Evolutionary conservation across 148 eudicot species (phyloP), one percentile per base, ranked within the genome.

Genomic region (Rhododendron kiyosumense): DNA sequence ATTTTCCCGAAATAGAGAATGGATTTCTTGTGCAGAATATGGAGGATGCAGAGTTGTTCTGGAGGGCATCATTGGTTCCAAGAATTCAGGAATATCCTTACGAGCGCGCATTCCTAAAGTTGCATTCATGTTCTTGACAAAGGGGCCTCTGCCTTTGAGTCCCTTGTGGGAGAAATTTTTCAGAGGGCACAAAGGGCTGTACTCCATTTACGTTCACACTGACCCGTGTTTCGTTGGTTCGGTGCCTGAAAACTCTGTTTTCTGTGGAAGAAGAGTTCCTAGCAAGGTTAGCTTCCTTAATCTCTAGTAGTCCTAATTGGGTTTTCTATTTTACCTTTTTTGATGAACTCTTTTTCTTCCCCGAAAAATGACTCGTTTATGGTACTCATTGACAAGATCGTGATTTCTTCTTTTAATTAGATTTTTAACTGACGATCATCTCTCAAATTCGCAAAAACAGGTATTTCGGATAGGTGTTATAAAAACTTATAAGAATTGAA

Each of bases 51-150:
- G 91, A 93, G 87, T 86, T 94, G 59, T 49, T 94, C 78, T 93
- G 93, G 94, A 88, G 90, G 43, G 94, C 95, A 0, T 93, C 96
- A n/a, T 85, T 94, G 94, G 86, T 65, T 34, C 94, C 94, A 3
- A 89, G 43, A 12, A 83, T 93, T 20, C 71, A 78, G 49, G 91
- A 88, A 7, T 88, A 69, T 82, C 65, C 54, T 51, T 51, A 76
- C 61, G 75, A 88, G 20, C 83, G 20, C 83, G 92, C 36, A 88
- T 88, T 3, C 92, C 91, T 1, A 95, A 93, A 85, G 88, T 95
- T 36, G 95, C 98, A 1, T 95, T 95, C 86, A 92, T 95, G 96
- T 94, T 94, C 91, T 86, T 95, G 90, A 91, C 93, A 0, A 87
- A 90, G 61, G 90, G 86, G 49, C 85, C 88, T 18, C 87, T 95